These are phyloP conservation scores for Boletus sp. DNA, from an alignment of 1,284 basidiomycete genomes.

Conservation along the genomic window DNA sequence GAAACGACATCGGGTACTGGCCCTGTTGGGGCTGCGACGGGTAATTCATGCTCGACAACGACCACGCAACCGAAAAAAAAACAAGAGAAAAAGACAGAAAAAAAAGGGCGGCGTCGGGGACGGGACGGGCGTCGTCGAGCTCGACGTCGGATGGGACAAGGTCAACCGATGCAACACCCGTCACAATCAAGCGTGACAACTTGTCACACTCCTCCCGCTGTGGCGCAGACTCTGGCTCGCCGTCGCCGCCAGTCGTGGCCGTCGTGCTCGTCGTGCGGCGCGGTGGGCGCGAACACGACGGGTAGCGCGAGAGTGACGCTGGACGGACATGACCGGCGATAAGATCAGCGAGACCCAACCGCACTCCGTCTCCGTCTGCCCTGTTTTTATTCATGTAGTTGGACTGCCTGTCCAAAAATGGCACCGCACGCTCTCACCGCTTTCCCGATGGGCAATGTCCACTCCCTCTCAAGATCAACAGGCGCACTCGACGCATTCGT, in stretches of 20 bases:
- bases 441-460: slow-evolving; percentile 63
- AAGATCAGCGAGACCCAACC: slow-evolving; percentile 12
- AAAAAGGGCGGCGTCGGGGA: not conserved
- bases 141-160: slow-evolving; percentile 10
- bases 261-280: not conserved
- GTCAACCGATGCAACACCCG: slow-evolving; percentile 15
- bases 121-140: slow-evolving; percentile 1
- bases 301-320: not conserved
- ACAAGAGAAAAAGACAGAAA: not conserved
- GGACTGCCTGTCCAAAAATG: slow-evolving; percentile 7
- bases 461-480: slow-evolving; percentile 64
- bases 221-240: slow-evolving; percentile 9
- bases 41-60: slow-evolving; percentile 24
- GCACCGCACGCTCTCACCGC: slow-evolving; percentile 3
- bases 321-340: slow-evolving; percentile 7
- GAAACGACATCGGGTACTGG: slow-evolving; percentile 27
- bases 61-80: not conserved
- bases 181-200: slow-evolving; percentile 26
- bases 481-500: slow-evolving; percentile 89
- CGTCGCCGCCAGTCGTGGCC: not conserved
- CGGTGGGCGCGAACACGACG: not conserved
- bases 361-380: slow-evolving; percentile 4
- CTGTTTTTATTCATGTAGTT: slow-evolving; percentile 6
- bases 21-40: slow-evolving; percentile 22
- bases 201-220: slow-evolving; percentile 20